Evolutionary conservation across 2,329 filamentous ascomycete species (phyloP).

Genomic region (Lecanicillium sp.): DNA sequence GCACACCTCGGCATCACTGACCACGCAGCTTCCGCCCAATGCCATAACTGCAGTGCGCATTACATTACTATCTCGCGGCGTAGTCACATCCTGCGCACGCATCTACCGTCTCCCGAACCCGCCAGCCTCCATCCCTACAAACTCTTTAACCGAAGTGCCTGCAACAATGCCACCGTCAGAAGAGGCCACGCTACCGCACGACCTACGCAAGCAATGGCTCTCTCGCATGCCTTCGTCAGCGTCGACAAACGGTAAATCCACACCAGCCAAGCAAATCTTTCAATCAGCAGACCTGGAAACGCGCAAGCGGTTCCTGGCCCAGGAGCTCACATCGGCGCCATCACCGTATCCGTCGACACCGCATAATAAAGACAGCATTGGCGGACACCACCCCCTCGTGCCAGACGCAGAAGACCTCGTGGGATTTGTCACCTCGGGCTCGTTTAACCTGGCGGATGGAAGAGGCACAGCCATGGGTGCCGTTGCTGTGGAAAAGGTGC

Average conservation of each 20-base stretch:
- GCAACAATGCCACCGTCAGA: conserved; percentile 29
- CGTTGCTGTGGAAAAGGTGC: conserved; percentile 52
- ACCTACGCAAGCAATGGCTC: conserved; percentile 67
- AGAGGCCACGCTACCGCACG: conserved; percentile 27
- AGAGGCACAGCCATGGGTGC: conserved; percentile 68
- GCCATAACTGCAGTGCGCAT: conserved; percentile 57
- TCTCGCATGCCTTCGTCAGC: conserved; percentile 36
- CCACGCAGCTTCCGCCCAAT: conserved; percentile 21
- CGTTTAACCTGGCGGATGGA: conserved; percentile 72
- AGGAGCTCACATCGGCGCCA: conserved; percentile 36
- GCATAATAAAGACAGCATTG: conserved; percentile 29
- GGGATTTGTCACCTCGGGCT: conserved; percentile 84
- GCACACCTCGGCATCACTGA: conserved; percentile 11
- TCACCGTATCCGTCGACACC: conserved; percentile 23
- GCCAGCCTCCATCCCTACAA: conserved; percentile 13
- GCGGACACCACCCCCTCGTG: conserved; percentile 59
- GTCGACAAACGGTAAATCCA: conserved; percentile 6
- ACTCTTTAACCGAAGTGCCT: conserved; percentile 36
- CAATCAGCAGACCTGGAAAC: conserved; percentile 22
- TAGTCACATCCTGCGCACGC: conserved; percentile 63
- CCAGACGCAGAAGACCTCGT: conserved; percentile 70
- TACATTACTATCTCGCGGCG: conserved; percentile 60
- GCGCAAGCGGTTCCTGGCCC: conserved; percentile 37
- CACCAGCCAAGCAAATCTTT: conserved; percentile 9
- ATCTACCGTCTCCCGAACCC: conserved; percentile 70